Conservation (phyloP, 2,329 filamentous ascomycete species). For the Cyphellophora attinorum region DNA sequence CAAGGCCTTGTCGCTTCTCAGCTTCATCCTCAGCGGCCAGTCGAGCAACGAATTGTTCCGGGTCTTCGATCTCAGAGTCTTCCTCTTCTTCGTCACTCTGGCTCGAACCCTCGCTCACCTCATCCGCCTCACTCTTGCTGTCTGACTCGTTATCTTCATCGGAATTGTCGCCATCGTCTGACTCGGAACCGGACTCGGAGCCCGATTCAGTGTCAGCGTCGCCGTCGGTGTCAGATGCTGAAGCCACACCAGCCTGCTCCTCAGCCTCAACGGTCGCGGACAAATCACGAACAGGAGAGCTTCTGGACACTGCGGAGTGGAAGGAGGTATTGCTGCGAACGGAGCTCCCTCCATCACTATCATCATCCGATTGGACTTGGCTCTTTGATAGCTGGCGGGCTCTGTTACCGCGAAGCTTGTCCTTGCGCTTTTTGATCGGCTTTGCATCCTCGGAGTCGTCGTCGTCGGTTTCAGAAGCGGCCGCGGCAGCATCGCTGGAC, state of each 20-base stretch:
- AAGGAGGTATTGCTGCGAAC: too few species aligned
- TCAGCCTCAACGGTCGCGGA: neutral
- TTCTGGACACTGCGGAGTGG: neutral
- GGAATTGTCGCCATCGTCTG: neutral
- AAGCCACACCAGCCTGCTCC: neutral
- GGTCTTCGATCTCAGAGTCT: neutral
- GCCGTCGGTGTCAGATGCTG: neutral
- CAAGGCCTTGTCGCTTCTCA: too few species aligned
- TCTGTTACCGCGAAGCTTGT: neutral
- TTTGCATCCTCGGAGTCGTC: too few species aligned
- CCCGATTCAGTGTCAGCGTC: neutral
- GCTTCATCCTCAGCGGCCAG: too few species aligned
- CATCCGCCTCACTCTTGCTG: too few species aligned
- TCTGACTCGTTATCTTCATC: neutral
- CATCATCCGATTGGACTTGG: too few species aligned
- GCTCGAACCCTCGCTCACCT: too few species aligned
- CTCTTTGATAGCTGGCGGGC: neutral
- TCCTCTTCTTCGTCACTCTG: too few species aligned
- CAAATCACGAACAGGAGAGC: neutral
- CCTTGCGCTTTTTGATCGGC: too few species aligned
- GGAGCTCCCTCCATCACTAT: too few species aligned
- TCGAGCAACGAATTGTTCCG: neutral
- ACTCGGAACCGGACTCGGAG: neutral
- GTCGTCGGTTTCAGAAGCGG: too few species aligned
- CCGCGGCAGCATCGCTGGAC: too few species aligned